Conservation (phyloP, 108 stramenopile genomes). For the Nannochloropsis gaditana region DNA sequence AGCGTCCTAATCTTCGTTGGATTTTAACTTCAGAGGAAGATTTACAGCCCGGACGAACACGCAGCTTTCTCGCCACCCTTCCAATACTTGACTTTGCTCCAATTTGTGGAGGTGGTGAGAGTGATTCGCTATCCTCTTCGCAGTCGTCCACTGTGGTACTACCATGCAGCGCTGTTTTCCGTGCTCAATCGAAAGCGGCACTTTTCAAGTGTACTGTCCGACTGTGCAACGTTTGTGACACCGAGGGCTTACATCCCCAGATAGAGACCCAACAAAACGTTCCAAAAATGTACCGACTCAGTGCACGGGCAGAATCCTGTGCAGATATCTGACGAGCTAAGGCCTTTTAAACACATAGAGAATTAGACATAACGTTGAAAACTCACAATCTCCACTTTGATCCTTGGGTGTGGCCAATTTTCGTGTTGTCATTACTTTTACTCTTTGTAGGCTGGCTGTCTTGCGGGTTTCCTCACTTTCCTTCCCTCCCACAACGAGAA, state of each 20-base stretch:
- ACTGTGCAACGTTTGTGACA: not conserved
- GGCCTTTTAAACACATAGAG: too few relatives aligned
- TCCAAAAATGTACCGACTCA: not conserved
- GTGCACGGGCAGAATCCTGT: not conserved
- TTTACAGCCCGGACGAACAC: not conserved
- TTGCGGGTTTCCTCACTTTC: too few relatives aligned
- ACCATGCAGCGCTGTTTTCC: not conserved
- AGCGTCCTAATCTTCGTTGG: not conserved
- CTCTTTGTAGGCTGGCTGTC: too few relatives aligned
- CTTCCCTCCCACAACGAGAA: too few relatives aligned
- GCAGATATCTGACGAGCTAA: too few relatives aligned
- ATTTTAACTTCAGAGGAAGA: not conserved
- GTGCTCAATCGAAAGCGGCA: not conserved
- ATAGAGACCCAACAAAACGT: not conserved
- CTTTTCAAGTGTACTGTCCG: conserved; percentile 5
- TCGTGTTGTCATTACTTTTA: too few relatives aligned
- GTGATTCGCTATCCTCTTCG: not conserved
- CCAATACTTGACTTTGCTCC: not conserved
- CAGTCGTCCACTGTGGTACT: not conserved
- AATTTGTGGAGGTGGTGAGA: not conserved
- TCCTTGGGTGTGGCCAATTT: too few relatives aligned
- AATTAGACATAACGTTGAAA: too few relatives aligned
- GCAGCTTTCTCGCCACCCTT: not conserved
- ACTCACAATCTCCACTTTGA: too few relatives aligned
- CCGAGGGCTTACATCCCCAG: not conserved